Evolutionary conservation across 1,284 basidiomycete genomes (phyloP).

Genomic region (Ganoderma lucidum): DNA sequence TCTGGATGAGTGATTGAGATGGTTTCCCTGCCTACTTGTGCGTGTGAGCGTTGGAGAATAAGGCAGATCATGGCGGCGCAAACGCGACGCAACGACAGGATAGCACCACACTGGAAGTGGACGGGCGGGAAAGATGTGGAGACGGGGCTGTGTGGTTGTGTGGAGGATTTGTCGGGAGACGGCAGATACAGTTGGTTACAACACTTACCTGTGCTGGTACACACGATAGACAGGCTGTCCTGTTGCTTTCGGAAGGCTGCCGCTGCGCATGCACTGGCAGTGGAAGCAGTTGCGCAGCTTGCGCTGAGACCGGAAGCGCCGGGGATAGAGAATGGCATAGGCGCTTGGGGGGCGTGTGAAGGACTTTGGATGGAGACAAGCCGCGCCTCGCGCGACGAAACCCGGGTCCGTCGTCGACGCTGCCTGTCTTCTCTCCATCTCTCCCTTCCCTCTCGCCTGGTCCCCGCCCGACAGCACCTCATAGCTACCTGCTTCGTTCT

Average conservation of each 20-base stretch:
- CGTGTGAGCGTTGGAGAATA: background rate
- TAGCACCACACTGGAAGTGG: background rate
- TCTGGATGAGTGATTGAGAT: background rate
- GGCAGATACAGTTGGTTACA: too few relatives aligned
- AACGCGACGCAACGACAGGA: background rate
- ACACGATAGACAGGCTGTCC: background rate
- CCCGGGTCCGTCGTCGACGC: background rate
- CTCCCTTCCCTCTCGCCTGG: background rate
- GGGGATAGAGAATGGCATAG: background rate
- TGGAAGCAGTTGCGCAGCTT: background rate
- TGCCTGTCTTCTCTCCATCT: background rate
- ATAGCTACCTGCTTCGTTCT: background rate
- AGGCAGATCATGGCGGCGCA: background rate
- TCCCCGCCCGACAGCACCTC: background rate
- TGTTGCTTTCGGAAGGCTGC: too few relatives aligned
- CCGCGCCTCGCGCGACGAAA: background rate
- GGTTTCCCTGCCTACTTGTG: background rate
- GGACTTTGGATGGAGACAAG: background rate
- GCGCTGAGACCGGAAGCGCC: background rate
- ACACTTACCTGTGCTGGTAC: background rate
- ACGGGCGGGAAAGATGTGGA: background rate
- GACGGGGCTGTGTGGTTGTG: background rate
- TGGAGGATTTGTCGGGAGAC: background rate
- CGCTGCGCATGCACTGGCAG: too few relatives aligned
- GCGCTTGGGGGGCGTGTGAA: background rate